Evolutionary conservation across 164 flowering plant species (phyloP).

Genomic region (Echeveria elegans): DNA sequence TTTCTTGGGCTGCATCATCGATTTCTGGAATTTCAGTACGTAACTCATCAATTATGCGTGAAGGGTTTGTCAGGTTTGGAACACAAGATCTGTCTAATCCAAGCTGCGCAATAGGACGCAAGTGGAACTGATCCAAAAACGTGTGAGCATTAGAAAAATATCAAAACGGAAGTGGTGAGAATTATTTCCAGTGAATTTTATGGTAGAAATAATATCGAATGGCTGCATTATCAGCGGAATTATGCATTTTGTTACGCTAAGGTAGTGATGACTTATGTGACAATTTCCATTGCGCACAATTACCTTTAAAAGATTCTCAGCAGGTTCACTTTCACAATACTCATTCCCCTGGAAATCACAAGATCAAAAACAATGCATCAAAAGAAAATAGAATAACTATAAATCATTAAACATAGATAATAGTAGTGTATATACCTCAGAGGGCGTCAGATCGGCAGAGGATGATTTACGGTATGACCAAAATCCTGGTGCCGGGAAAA

Average conservation of each 20-base stretch:
- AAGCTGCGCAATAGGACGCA: conserved; percentile 78
- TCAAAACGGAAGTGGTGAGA: background rate
- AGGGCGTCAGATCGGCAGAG: conserved; percentile 19
- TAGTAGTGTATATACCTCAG: conserved; percentile 34
- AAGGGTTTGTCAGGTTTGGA: conserved; percentile 29
- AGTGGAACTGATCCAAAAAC: conserved; percentile 49
- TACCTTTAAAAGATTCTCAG: conserved; percentile 96
- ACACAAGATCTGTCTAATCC: conserved; percentile 69
- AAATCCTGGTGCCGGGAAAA: conserved; percentile 83
- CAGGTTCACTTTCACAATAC: conserved; percentile 32
- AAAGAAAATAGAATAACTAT: background rate
- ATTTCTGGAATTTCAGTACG: conserved; percentile 69
- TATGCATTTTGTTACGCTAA: too few relatives aligned
- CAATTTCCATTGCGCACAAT: background rate
- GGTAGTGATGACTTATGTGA: too few relatives aligned
- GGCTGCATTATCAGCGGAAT: too few relatives aligned
- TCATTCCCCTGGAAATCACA: conserved; percentile 31
- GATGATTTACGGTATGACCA: conserved; percentile 38
- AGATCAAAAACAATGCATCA: conserved; percentile 10
- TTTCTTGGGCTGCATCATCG: conserved; percentile 46
- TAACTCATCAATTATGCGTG: conserved; percentile 45
- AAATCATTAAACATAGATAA: background rate
- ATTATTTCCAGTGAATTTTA: background rate
- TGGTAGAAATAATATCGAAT: background rate
- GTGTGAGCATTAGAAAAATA: background rate